Conservation (phyloP, 306 rosid species). For the Quercus parvula region DNA sequence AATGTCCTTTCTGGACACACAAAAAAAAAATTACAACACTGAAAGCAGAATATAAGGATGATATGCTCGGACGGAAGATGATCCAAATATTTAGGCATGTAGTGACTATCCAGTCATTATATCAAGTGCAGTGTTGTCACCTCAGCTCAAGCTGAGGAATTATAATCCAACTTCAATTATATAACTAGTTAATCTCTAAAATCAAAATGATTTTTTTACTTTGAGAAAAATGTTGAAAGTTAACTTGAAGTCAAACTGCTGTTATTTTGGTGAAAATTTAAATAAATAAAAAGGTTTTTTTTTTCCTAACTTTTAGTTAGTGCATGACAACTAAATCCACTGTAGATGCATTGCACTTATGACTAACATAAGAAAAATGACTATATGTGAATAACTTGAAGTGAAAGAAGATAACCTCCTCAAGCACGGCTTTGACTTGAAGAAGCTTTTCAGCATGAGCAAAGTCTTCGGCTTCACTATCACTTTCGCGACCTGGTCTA, state of each 20-base stretch:
- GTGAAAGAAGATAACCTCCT: constrained; percentile 62
- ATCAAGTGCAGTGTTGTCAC: neutral
- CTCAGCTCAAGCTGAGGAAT: neutral
- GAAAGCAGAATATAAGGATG: neutral
- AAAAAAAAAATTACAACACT: neutral
- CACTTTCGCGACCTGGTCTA: constrained; percentile 86
- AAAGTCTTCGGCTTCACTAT: constrained; percentile 89
- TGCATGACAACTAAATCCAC: constrained; percentile 5
- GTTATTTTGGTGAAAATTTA: neutral
- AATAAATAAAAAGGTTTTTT: neutral
- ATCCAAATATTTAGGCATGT: neutral
- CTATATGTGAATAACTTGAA: neutral
- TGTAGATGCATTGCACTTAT: neutral
- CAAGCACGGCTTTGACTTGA: constrained; percentile 98
- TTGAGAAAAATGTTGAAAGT: neutral
- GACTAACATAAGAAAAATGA: constrained; percentile 7
- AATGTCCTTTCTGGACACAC: constrained; percentile 82
- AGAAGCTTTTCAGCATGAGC: constrained; percentile 99
- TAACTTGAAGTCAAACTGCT: neutral
- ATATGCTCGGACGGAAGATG: neutral
- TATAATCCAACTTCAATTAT: neutral
- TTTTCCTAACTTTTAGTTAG: neutral
- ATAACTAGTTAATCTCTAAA: neutral
- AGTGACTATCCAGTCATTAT: neutral
- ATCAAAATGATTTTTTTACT: neutral